Evolutionary conservation across 2,329 filamentous ascomycete species (phyloP).

Genomic region (Penicillium sp.): DNA sequence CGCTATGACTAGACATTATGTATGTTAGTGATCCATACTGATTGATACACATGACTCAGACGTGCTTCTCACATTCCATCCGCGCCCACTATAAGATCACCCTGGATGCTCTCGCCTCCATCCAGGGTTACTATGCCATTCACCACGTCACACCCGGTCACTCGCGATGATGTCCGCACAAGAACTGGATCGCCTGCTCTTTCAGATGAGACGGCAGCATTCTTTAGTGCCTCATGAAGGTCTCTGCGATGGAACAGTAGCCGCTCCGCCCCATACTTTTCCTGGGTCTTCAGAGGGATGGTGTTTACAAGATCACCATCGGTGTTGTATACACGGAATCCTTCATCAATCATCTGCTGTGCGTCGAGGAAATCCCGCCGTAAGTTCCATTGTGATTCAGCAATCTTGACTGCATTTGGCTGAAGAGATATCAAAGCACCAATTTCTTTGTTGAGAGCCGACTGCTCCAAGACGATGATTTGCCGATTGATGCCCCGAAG

Average conservation of each 20-base stretch:
- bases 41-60: background rate
- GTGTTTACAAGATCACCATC: constrained; percentile 20
- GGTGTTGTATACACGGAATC: constrained; percentile 27
- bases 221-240: constrained; percentile 25
- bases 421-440: constrained; percentile 52
- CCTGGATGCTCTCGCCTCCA: constrained; percentile 15
- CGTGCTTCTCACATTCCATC: constrained; percentile 29
- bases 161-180: constrained; percentile 15
- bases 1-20: constrained; percentile 15
- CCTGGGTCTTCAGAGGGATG: constrained; percentile 17
- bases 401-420: constrained; percentile 46
- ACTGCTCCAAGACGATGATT: constrained; percentile 29
- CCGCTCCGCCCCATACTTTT: constrained; percentile 21
- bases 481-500: constrained; percentile 23
- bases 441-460: constrained; percentile 37
- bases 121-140: constrained; percentile 17
- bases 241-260: constrained; percentile 26
- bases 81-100: constrained; percentile 31
- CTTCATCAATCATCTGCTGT: constrained; percentile 21
- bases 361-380: constrained; percentile 7
- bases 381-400: constrained; percentile 28
- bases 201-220: constrained; percentile 5
- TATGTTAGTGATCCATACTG: background rate
- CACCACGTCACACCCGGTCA: constrained; percentile 11
- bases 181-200: constrained; percentile 15